Evolutionary conservation across 1,284 basidiomycete species (phyloP).

Genomic region (Blastosporella zonata): DNA sequence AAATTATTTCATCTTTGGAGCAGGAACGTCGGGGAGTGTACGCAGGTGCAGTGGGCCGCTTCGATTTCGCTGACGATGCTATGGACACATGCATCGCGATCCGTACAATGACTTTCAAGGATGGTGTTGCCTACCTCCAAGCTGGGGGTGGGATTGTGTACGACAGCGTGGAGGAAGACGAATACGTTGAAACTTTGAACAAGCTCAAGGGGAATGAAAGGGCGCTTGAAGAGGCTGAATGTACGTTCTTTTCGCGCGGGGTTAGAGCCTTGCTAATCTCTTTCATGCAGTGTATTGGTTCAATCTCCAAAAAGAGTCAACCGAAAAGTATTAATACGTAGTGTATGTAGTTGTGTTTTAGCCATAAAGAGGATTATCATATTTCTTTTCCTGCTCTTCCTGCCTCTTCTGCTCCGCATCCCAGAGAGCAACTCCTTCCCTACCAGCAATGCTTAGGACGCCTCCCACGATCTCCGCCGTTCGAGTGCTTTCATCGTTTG

Average conservation of each 20-base stretch:
- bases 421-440: conserved; percentile 65
- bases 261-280: conserved; percentile 6
- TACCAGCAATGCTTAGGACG: conserved; percentile 88
- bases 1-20: conserved; percentile 87
- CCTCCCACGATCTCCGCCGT: conserved; percentile 91
- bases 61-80: conserved; percentile 92
- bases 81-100: conserved; percentile 99
- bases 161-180: conserved; percentile 96
- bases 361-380: conserved; percentile 15
- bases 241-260: conserved; percentile 36
- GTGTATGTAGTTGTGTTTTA: conserved; percentile 21
- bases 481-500: conserved; percentile 92
- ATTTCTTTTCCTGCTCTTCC: conserved; percentile 17
- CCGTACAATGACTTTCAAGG: conserved; percentile 96
- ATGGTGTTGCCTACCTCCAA: conserved; percentile 90
- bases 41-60: conserved; percentile 95
- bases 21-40: conserved; percentile 92
- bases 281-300: conserved; percentile 59
- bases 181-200: conserved; percentile 95
- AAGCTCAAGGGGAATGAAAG: conserved; percentile 88
- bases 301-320: conserved; percentile 53
- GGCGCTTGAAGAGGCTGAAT: conserved; percentile 87
- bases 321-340: conserved; percentile 26
- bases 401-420: conserved; percentile 24
- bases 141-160: conserved; percentile 98